Base-by-base conservation (phyloP, 768 basidiomycete genomes). In the Mycena leptocephala region DNA sequence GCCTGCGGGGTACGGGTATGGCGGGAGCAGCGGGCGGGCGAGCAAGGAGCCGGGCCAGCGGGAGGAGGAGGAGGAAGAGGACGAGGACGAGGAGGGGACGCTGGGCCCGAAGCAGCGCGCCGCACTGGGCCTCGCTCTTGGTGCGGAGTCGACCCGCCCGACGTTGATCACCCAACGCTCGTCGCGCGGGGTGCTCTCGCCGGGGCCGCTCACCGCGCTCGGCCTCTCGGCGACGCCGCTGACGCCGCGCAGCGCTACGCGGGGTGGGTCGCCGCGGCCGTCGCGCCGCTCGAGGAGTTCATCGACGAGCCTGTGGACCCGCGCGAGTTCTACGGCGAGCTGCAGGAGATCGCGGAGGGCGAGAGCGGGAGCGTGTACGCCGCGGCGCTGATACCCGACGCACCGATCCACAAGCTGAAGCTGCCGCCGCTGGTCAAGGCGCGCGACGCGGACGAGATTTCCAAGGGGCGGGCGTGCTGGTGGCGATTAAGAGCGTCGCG, bases 311-410 rank as follows among this genome's bases (percentile, higher is more conserved):
- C 85, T 1, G 83, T 90, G 24, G 90, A 95, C 80, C 95, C 95
- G 5, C 86, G 89, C 1, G 87, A 90, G 5, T 89, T 90, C 72
- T 96, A 94, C 82, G 84, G 88, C 11, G 91, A 95, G 75, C 85
- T 96, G 58, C 90, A 89, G 68, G 95, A 96, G 84, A 93, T 97
- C 33, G 95, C 95, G 0, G 94, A 96, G 81, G 95, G 96, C 37
- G 95, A 96, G 81, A 94, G 91, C 51, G 96, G 96, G 5, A 93
- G 91, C 2, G 94, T 97, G 24, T 90, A 83, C 78, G 86, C 88
- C 26, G 90, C 77, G 35, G 46, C 43, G 30, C 35, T 78, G 3
- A 11, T 59, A 6, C 90, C 8, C 80, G 84, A 8, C 80, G 91
- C 59, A 81, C 85, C 48, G 81, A 83, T 67, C 76, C 68, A 83